Conservation (phyloP, 2,329 filamentous ascomycete species). For the Clarireedia monteithiana region DNA sequence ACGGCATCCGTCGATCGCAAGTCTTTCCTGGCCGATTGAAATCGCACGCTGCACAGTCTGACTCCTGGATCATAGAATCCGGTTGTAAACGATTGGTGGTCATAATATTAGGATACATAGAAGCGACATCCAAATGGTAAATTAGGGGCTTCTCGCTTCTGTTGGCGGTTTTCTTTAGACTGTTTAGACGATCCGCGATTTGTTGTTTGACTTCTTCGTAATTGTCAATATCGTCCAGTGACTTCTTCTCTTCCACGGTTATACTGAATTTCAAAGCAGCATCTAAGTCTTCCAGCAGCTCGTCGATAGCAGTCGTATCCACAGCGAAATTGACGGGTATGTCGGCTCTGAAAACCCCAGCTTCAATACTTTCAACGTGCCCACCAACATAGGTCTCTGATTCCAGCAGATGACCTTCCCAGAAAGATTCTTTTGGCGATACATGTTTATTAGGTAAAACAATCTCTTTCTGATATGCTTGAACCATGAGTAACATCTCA, state of each 20-base stretch:
- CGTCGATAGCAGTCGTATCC: constrained; percentile 83
- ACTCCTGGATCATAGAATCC: constrained; percentile 97
- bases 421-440: constrained; percentile 85
- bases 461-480: constrained; percentile 88
- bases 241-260: constrained; percentile 76
- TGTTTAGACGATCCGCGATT: constrained; percentile 62
- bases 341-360: constrained; percentile 91
- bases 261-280: constrained; percentile 84
- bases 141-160: constrained; percentile 81
- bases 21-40: constrained; percentile 98
- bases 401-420: constrained; percentile 91
- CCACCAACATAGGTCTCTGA: constrained; percentile 98
- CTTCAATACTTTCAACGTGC: constrained; percentile 98
- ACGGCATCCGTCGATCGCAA: constrained; percentile 87
- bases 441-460: constrained; percentile 94
- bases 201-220: constrained; percentile 80
- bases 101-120: constrained; percentile 99
- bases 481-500: constrained; percentile 98
- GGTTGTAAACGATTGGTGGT: constrained; percentile 96
- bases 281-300: constrained; percentile 79
- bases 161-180: constrained; percentile 76
- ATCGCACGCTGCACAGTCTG: constrained; percentile 93
- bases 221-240: constrained; percentile 69
- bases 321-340: constrained; percentile 91
- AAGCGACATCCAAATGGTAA: constrained; percentile 96